A percentile compares a stretch with the other conserved stretches of the same genome.
Conservation (phyloP, 2,329 filamentous ascomycete species). For the Hymenoscyphus albidus region DNA sequence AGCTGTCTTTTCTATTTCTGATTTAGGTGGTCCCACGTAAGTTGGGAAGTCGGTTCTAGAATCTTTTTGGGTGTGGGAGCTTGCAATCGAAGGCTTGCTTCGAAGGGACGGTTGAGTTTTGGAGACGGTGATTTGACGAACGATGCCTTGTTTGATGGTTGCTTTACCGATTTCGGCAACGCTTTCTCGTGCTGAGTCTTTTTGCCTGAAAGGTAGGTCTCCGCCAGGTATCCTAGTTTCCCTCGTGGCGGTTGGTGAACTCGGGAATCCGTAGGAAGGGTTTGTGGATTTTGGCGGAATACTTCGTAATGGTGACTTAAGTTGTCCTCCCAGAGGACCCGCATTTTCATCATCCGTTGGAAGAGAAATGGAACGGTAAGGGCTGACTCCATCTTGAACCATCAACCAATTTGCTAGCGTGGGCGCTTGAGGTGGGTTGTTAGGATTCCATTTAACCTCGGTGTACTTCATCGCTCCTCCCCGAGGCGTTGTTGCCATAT, state of each 20-base stretch:
- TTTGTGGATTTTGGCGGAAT: not conserved
- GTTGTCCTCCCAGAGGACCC: slow-evolving; percentile 23
- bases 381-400: slow-evolving; percentile 26
- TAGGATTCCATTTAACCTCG: slow-evolving; percentile 29
- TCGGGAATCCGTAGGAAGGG: not conserved
- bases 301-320: slow-evolving; percentile 26
- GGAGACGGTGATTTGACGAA: slow-evolving; percentile 3
- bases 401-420: slow-evolving; percentile 27
- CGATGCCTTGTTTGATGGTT: slow-evolving; percentile 6
- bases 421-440: slow-evolving; percentile 26
- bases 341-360: slow-evolving; percentile 18
- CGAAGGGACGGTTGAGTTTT: not conserved
- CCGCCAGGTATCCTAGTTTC: not conserved
- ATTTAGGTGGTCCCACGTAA: not conserved
- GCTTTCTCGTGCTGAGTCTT: not conserved
- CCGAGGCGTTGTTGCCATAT: slow-evolving; percentile 8
- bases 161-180: slow-evolving; percentile 5
- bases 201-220: not conserved
- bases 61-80: slow-evolving; percentile 5
- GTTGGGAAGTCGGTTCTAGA: not conserved
- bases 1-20: not conserved
- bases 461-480: slow-evolving; percentile 11
- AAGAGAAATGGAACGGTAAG: slow-evolving; percentile 27
- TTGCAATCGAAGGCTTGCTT: slow-evolving; percentile 6
- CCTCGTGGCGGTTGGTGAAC: not conserved